Evolutionary conservation across 2,329 filamentous ascomycete genomes (phyloP).

Genomic region (Claviceps fusiformis): DNA sequence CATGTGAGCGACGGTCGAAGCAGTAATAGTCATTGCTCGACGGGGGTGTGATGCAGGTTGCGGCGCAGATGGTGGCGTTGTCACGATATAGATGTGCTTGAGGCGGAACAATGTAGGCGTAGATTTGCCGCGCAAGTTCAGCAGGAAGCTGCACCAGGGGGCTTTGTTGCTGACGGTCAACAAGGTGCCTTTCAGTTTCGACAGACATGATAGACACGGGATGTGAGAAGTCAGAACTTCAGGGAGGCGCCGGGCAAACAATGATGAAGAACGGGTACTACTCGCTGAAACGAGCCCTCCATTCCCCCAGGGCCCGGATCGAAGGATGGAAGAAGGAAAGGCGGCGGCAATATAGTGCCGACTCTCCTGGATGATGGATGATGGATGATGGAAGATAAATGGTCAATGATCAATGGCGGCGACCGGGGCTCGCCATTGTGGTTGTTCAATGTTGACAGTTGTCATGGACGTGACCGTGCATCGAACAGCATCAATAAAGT

Average conservation of each 20-base stretch:
- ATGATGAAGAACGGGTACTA: not conserved
- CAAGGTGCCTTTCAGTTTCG: not conserved
- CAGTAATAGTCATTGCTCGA: constrained; percentile 4
- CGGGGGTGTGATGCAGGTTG: constrained; percentile 3
- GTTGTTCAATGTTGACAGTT: too few relatives aligned
- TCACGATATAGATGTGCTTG: constrained; percentile 1
- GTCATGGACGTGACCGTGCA: not conserved
- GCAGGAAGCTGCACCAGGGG: not conserved
- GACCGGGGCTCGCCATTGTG: not conserved
- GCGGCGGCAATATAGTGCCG: not conserved
- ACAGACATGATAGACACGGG: not conserved
- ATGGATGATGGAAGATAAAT: too few relatives aligned
- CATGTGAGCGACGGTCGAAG: constrained; percentile 6
- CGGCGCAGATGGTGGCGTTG: not conserved
- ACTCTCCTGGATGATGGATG: not conserved
- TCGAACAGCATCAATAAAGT: not conserved
- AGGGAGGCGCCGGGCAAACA: not conserved
- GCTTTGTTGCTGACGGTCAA: constrained; percentile 1
- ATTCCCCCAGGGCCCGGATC: not conserved
- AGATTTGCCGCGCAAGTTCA: constrained; percentile 3
- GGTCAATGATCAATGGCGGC: too few relatives aligned
- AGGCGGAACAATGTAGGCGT: not conserved
- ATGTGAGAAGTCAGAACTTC: not conserved
- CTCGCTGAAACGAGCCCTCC: not conserved
- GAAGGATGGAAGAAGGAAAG: not conserved